Base-by-base conservation (phyloP, 352 stramenopile species). In the Pythium insidiosum region DNA sequence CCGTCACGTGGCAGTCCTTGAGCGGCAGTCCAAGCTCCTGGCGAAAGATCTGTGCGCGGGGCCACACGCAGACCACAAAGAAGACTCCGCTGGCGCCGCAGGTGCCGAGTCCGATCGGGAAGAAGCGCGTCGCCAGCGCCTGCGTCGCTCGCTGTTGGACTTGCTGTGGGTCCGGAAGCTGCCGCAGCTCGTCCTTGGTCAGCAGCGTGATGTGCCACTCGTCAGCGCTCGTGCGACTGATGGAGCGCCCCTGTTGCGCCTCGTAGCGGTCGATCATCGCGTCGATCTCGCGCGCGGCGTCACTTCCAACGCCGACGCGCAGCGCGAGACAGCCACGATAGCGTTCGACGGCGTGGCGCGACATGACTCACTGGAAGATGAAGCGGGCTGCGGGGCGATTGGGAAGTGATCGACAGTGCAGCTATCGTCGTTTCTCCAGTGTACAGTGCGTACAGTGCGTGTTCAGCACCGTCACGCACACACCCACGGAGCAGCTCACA, bases 41-140 rank as follows among this genome's bases (percentile, higher is more conserved):
- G 5, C 73, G 65, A 37, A 74, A 82, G 2, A 43, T 43, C 22
- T 81, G 68, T 0, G 63, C 67, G 43, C 69, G 63, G 3, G 67
- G 69, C 73, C 73, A 85, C 33, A 78, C 59, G 31, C 69, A 85
- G 16, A 85, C 69, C 11, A 78, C 47, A 23, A 82, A 85, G 51
- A 58, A 68, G 11, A 82, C 58, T 31, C 54, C 47, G 20, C 50
- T 53, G 2, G 13, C 6, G 3, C 28, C 6, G 9, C 43, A 47
- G 13, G 48, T 53, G 13, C 68, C 68, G 11, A 85, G 36, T 2
- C 66, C 72, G 23, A 84, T 62, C 0, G 56, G 55, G 26, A 76
- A 76, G 35, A 67, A 62, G 1, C 64, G 59, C 2, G 48, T 56
- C 16, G 49, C 18, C 29, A 66, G 30, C 2, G 47, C 45, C 40